phyloP scores from a whole-genome alignment of 2,329 filamentous ascomycete species.

The Exophiala calicioides region DNA sequence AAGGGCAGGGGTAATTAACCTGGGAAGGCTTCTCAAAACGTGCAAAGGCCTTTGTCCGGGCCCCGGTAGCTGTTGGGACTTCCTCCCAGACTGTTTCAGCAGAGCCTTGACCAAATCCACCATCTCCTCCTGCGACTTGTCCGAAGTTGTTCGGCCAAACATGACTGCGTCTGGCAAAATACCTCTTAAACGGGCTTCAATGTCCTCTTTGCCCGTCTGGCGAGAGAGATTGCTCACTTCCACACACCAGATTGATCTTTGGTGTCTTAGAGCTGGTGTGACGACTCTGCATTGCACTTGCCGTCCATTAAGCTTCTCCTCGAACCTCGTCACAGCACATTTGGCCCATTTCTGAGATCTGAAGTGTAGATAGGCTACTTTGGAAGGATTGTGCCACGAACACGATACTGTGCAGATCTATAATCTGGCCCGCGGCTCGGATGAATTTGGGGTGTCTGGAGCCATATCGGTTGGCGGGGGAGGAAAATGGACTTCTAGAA shows the following conservation, averaged over 20 bases:
- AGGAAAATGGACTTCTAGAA: slow-evolving; percentile 8
- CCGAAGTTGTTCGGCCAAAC: no score
- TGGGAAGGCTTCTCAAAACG: no score
- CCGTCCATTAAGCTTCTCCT: slow-evolving; percentile 6
- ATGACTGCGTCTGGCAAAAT: no score
- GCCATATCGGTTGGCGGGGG: background rate
- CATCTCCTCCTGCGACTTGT: no score
- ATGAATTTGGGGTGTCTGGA: background rate
- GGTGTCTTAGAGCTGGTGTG: slow-evolving; percentile 2
- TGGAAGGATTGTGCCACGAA: slow-evolving; percentile 17
- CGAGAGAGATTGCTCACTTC: slow-evolving; percentile 11
- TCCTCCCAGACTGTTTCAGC: no score
- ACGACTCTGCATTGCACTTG: slow-evolving; percentile 1
- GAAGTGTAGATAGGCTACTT: slow-evolving; percentile 15
- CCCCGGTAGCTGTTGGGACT: no score
- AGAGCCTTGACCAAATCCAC: no score
- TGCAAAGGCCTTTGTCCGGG: no score
- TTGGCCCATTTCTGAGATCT: slow-evolving; percentile 8
- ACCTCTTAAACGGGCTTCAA: no score
- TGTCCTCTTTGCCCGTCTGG: background rate
- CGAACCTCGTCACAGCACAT: slow-evolving; percentile 7
- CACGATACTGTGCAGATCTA: slow-evolving; percentile 10
- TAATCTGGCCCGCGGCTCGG: background rate
- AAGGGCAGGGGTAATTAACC: no score
- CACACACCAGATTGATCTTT: slow-evolving; percentile 11